Percentiles rank a stretch among this genome's conserved stretches.
phyloP scores from a whole-genome alignment of 192 early-diverging fungal genomes.

The Podila minutissima region DNA sequence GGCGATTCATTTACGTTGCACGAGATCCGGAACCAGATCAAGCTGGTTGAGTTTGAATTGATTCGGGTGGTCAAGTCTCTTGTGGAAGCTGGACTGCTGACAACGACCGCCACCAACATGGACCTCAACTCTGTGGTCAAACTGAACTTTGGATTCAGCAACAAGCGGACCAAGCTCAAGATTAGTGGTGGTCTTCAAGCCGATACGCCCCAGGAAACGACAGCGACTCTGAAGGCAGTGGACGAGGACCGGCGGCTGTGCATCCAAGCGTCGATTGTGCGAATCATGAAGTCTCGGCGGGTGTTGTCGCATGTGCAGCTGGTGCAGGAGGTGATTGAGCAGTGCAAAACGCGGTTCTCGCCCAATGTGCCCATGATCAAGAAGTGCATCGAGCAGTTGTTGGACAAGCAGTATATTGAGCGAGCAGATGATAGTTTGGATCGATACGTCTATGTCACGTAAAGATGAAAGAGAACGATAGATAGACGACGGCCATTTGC shows the following conservation, averaged over 20 bases:
- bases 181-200: constrained; percentile 65
- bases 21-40: constrained; percentile 67
- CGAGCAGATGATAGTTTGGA: constrained; percentile 65
- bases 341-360: constrained; percentile 72
- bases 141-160: constrained; percentile 51
- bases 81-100: constrained; percentile 29
- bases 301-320: constrained; percentile 72
- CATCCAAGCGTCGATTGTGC: constrained; percentile 87
- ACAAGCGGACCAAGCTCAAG: constrained; percentile 87
- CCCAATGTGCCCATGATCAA: constrained; percentile 82
- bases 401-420: constrained; percentile 86
- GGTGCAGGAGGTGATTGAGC: constrained; percentile 80
- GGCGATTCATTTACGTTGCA: constrained; percentile 52
- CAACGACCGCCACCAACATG: constrained; percentile 10
- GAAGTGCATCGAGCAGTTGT: constrained; percentile 84
- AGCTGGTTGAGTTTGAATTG: constrained; percentile 64
- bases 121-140: constrained; percentile 9
- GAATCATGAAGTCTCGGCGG: constrained; percentile 86
- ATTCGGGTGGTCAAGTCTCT: constrained; percentile 68
- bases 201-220: constrained; percentile 70
- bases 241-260: constrained; percentile 84
- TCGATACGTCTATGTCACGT: constrained; percentile 75
- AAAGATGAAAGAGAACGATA: constrained; percentile 12
- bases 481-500: background rate
- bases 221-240: constrained; percentile 65